Evolutionary conservation across 2,329 filamentous ascomycete genomes (phyloP).

Genomic region (Penicillium thymicola): DNA sequence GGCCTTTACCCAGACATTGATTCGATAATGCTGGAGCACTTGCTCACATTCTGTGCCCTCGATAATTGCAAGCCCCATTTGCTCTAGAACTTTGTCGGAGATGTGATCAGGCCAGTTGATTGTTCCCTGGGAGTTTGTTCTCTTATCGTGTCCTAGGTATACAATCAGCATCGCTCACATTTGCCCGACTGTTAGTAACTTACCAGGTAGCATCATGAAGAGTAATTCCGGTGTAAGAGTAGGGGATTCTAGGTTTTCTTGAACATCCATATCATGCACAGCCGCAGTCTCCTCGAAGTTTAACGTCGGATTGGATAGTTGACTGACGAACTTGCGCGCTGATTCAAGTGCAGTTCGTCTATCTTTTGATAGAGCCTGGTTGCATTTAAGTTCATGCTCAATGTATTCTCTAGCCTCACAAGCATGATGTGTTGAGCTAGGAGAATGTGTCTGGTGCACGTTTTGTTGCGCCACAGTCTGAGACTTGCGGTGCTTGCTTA

Average conservation of each 20-base stretch:
- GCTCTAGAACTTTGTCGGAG: slow-evolving; percentile 18
- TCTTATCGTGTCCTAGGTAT: slow-evolving; percentile 13
- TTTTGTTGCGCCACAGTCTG: slow-evolving; percentile 7
- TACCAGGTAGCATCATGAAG: slow-evolving; percentile 25
- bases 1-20: slow-evolving; percentile 22
- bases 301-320: slow-evolving; percentile 20
- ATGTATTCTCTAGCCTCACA: slow-evolving; percentile 24
- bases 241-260: slow-evolving; percentile 11
- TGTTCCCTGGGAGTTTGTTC: slow-evolving; percentile 20
- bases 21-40: slow-evolving; percentile 17
- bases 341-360: slow-evolving; percentile 17
- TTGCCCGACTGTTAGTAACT: not conserved
- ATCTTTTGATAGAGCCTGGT: slow-evolving; percentile 21
- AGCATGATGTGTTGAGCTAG: slow-evolving; percentile 18
- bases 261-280: slow-evolving; percentile 10
- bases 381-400: slow-evolving; percentile 24
- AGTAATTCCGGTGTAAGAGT: slow-evolving; percentile 21
- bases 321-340: slow-evolving; percentile 20
- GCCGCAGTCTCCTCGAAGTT: slow-evolving; percentile 10
- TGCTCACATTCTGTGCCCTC: slow-evolving; percentile 19
- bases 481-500: slow-evolving; percentile 13
- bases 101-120: slow-evolving; percentile 25
- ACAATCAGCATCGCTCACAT: not conserved
- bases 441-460: slow-evolving; percentile 12
- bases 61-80: slow-evolving; percentile 25